Base-by-base conservation (phyloP, 257 asterid species). In the Eustoma russellianum region DNA sequence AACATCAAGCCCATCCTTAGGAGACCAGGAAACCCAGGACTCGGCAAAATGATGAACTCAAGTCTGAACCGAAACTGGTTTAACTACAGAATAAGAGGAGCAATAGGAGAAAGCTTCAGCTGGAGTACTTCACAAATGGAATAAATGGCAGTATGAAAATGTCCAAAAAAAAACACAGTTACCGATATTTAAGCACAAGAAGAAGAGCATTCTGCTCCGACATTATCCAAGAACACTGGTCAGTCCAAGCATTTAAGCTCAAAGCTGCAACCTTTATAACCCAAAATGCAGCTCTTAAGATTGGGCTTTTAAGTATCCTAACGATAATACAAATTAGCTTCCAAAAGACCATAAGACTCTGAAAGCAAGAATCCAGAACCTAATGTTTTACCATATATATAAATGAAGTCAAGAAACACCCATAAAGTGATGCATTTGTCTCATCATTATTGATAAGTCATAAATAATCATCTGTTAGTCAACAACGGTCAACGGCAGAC, bases 181-280 rank as follows among this genome's bases (percentile, higher is more conserved):
- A 57, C 53, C 52, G 62, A 72, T 81, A 84, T 78, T 83, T 67
- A 60, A 41, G 33, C 50, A 59, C 40, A 58, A 17, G 59, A 30
- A 55, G 14, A 17, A 45, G 65, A 64, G 75, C 77, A 73, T 65
- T 63, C 57, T 13, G 74, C 59, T 59, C 74, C 43, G 19, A 17
- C 60, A 55, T 51, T 30, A 52, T 60, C 56, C 41, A 60, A 13
- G n/a, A n/a, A n/a, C n/a, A n/a, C n/a, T n/a, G n/a, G 55, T 54
- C 54, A 43, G 13, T 51, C n/a, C 16, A 46, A 49, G 11, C 57
- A 34, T 35, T 48, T 50, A 15, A 28, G 35, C 55, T 19, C 51
- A 63, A 55, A 52, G 60, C 68, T 58, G 43, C 55, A 57, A 19
- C 11, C 52, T 57, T 66, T 50, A 41, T 14, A 54, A 46, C 57